phyloP scores from a whole-genome alignment of 371 early-diverging fungal genomes.

The Rhizopus sp. region DNA sequence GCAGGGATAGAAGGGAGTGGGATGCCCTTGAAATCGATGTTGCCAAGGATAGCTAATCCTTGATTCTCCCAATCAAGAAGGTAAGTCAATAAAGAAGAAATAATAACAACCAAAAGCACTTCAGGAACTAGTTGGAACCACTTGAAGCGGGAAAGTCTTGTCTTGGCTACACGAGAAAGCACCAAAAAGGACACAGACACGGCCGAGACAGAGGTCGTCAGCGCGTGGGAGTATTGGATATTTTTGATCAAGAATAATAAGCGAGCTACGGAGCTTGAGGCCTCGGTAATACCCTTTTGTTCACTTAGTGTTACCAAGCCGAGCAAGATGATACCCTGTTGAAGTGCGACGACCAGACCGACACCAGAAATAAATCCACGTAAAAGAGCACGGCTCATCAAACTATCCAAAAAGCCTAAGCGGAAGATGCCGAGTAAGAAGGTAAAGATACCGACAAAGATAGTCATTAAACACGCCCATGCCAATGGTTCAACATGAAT shows the following conservation, averaged over 20 bases:
- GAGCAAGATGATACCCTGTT: slow-evolving; percentile 78
- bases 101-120: slow-evolving; percentile 79
- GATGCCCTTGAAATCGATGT: slow-evolving; percentile 62
- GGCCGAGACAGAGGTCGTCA: slow-evolving; percentile 72
- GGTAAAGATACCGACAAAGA: slow-evolving; percentile 91
- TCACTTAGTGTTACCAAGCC: slow-evolving; percentile 61
- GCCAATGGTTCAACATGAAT: slow-evolving; percentile 53
- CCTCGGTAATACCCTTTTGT: slow-evolving; percentile 58
- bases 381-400: slow-evolving; percentile 87
- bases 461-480: slow-evolving; percentile 72
- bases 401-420: slow-evolving; percentile 93
- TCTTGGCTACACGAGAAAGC: slow-evolving; percentile 59
- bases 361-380: slow-evolving; percentile 94
- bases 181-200: slow-evolving; percentile 70
- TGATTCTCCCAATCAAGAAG: slow-evolving; percentile 66
- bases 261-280: slow-evolving; percentile 74
- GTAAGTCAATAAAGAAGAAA: slow-evolving; percentile 65
- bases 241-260: slow-evolving; percentile 61
- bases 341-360: slow-evolving; percentile 85
- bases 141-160: slow-evolving; percentile 38
- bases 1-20: slow-evolving; percentile 65
- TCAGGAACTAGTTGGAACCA: slow-evolving; percentile 84
- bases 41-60: slow-evolving; percentile 77
- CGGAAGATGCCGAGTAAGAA: slow-evolving; percentile 90
- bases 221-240: slow-evolving; percentile 57